Evolutionary conservation across 768 basidiomycete species (phyloP), one percentile per base, ranked within the genome.

Genomic region (Mycena crocata): DNA sequence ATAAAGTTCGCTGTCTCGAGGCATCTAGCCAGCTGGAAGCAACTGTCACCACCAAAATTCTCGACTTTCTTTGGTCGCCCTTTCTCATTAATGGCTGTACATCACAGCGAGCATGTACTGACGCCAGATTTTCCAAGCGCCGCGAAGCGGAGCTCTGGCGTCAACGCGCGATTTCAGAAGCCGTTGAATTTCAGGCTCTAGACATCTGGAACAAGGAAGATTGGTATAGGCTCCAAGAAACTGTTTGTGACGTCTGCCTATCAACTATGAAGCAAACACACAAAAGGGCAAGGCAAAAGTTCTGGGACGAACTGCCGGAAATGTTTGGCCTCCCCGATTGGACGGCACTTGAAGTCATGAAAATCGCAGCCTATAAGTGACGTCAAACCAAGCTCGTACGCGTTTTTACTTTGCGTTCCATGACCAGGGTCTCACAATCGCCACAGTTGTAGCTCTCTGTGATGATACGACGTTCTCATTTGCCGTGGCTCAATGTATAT

Each of bases 291-390:
- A 46, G 39, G 13, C 2, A 60, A 28, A 4, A 9, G 2, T 24
- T 60, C 13, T 60, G 58, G 58, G 15, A 35, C 28, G 17, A 31
- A 12, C 46, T 60, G 14, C 58, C 58, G 10, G 30, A 6, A 26
- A 17, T 60, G 14, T 60, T 60, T 26, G 34, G 32, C 6, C 58
- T 60, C 19, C 58, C 58, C 23, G 19, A 49, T 24, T 63, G 62
- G 62, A 15, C 19, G 2, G 54, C 26, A 28, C 42, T 63, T 5
- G 62, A 55, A 23, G 23, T 37, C n/a, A 54, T 46, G 42, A 63
- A 56, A 26, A 26, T 30, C 5, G 49, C n/a, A n/a, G 40, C 48
- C 7, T 32, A 40, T 14, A 24, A 48, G 15, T 57, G 46, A 48
- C n/a, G n/a, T n/a, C n/a, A n/a, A n/a, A n/a, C n/a, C n/a, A n/a